phyloP scores from a whole-genome alignment of 176 grass and related monocot genomes.

The Typha latifolia region DNA sequence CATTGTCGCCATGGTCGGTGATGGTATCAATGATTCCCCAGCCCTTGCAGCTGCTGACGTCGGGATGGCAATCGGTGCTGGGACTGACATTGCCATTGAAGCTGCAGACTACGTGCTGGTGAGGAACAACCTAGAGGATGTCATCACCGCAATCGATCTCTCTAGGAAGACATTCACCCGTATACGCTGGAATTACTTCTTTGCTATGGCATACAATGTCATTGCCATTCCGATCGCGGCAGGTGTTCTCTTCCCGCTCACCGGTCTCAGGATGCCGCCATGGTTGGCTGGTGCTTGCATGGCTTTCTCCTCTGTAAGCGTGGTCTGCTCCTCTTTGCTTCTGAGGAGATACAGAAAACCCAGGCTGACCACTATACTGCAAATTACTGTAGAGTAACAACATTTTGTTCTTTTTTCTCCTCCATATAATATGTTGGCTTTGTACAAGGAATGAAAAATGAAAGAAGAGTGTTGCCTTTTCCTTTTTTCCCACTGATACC shows the following conservation, averaged over 20 bases:
- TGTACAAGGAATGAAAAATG: too few species aligned
- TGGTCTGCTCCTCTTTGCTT: slow-evolving; percentile 82
- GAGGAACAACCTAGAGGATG: slow-evolving; percentile 22
- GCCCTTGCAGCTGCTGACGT: slow-evolving; percentile 20
- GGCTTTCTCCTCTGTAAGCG: slow-evolving; percentile 91
- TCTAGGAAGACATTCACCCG: slow-evolving; percentile 55
- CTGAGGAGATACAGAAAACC: slow-evolving; percentile 91
- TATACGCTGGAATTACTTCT: slow-evolving; percentile 84
- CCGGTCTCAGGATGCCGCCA: slow-evolving; percentile 51
- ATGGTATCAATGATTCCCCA: slow-evolving; percentile 79
- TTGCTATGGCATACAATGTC: slow-evolving; percentile 60
- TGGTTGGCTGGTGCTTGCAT: slow-evolving; percentile 95
- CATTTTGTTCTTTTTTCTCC: slow-evolving; percentile 22
- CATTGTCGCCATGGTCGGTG: slow-evolving; percentile 64
- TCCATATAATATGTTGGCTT: slow-evolving; percentile 13
- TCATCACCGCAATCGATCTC: slow-evolving; percentile 23
- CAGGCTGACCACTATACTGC: slow-evolving; percentile 78
- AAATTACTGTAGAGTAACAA: slow-evolving; percentile 88
- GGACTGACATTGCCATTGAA: slow-evolving; percentile 49
- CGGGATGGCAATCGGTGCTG: slow-evolving; percentile 24
- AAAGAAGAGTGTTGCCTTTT: too few species aligned
- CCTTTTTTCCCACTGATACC: too few species aligned
- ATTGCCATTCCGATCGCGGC: slow-evolving; percentile 61
- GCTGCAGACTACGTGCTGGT: slow-evolving; percentile 69
- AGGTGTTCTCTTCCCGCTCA: slow-evolving; percentile 53